These are phyloP conservation scores for Neurospora hispaniola DNA, from an alignment of 495 filamentous ascomycete species.

Conservation along the genomic window DNA sequence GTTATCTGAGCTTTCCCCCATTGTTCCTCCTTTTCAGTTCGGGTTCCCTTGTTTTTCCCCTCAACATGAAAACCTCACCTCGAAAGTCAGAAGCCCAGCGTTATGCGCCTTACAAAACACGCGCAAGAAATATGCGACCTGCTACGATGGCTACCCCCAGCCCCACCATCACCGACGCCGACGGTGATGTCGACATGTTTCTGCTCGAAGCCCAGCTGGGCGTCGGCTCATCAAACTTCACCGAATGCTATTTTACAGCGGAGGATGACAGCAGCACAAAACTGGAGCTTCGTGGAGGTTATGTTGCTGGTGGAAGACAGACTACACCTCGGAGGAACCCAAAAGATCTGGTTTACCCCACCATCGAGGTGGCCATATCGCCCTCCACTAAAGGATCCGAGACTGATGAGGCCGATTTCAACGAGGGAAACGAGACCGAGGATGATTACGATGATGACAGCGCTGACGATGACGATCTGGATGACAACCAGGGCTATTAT, in stretches of 20 bases:
- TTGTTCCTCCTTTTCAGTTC: background rate
- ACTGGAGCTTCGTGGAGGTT: background rate
- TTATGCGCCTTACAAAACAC: background rate
- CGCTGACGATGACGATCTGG: conserved; percentile 1
- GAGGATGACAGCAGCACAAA: background rate
- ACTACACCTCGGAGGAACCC: background rate
- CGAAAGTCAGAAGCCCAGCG: background rate
- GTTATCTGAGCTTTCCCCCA: background rate
- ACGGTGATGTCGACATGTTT: background rate
- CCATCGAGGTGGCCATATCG: background rate
- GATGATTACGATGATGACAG: background rate
- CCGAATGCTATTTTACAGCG: background rate
- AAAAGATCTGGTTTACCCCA: background rate
- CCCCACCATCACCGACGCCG: background rate
- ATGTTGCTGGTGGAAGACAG: background rate
- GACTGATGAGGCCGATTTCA: background rate
- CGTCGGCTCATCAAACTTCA: background rate
- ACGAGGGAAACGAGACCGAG: background rate
- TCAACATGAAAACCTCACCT: background rate
- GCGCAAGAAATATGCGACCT: background rate
- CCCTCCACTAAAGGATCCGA: background rate
- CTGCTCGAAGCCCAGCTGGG: background rate
- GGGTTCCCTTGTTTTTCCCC: background rate
- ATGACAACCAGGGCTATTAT: background rate
- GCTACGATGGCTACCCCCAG: background rate